These are phyloP conservation scores for Singerocomus inundabilis DNA, from an alignment of 1,284 basidiomycete species.

Conservation along the genomic window DNA sequence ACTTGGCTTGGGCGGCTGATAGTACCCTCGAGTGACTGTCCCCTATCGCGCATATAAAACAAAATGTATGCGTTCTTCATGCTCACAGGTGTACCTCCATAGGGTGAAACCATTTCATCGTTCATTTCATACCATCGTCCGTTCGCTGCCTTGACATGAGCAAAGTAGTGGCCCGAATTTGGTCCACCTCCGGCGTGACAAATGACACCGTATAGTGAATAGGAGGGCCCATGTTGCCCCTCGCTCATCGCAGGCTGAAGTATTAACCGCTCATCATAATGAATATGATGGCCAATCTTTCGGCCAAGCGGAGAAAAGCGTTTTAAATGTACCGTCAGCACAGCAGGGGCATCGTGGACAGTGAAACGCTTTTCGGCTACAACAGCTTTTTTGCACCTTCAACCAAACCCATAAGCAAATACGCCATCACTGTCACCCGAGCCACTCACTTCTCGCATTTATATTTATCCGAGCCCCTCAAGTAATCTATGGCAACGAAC, in stretches of 20 bases:
- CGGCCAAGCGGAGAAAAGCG: slow-evolving; percentile 89
- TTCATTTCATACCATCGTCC: slow-evolving; percentile 93
- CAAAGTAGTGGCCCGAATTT: slow-evolving; percentile 95
- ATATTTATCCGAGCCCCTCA: slow-evolving; percentile 95
- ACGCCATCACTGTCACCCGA: background rate
- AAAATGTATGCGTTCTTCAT: slow-evolving; percentile 90
- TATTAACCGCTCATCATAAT: slow-evolving; percentile 79
- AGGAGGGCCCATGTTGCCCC: slow-evolving; percentile 71
- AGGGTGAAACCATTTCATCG: slow-evolving; percentile 72
- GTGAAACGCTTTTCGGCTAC: slow-evolving; percentile 88
- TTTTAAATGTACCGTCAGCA: slow-evolving; percentile 97
- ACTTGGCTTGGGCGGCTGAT: slow-evolving; percentile 36
- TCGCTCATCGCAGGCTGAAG: slow-evolving; percentile 85
- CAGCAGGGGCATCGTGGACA: slow-evolving; percentile 82
- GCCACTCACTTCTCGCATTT: slow-evolving; percentile 92
- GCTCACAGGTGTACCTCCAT: slow-evolving; percentile 46
- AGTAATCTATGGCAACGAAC: slow-evolving; percentile 80
- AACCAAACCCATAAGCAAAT: slow-evolving; percentile 7
- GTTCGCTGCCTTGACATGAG: slow-evolving; percentile 74
- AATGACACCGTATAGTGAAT: slow-evolving; percentile 89
- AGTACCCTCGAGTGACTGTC: slow-evolving; percentile 65
- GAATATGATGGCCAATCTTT: slow-evolving; percentile 78
- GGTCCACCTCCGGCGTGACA: slow-evolving; percentile 92
- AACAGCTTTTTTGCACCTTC: slow-evolving; percentile 86
- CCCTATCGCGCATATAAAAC: slow-evolving; percentile 85